Evolutionary conservation across 2,329 filamentous ascomycete species (phyloP).

Genomic region (Aspergillus flavus): DNA sequence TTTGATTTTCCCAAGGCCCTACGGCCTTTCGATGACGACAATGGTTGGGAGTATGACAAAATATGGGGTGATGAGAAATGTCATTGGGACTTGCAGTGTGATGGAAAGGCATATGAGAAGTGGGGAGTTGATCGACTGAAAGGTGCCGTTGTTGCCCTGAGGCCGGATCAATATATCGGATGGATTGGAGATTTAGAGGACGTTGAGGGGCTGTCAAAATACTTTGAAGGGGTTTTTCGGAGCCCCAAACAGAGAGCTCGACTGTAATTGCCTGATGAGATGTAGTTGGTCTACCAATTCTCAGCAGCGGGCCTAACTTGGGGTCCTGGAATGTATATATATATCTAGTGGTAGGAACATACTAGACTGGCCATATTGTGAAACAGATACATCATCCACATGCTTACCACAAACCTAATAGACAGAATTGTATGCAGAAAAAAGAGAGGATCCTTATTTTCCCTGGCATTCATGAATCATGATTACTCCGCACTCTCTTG

Average conservation of each 20-base stretch:
- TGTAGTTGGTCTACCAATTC: not conserved
- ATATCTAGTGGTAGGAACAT: no score
- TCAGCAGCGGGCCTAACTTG: not conserved
- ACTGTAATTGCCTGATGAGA: not conserved
- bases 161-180: slow-evolving; percentile 33
- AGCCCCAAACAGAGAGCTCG: not conserved
- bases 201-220: slow-evolving; percentile 22
- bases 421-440: no score
- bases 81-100: slow-evolving; percentile 24
- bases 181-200: slow-evolving; percentile 32
- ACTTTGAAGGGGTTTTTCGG: slow-evolving; percentile 26
- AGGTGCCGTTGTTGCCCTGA: slow-evolving; percentile 26
- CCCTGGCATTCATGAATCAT: no score
- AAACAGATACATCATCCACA: no score
- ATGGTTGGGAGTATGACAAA: slow-evolving; percentile 61
- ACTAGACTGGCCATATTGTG: no score
- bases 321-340: no score
- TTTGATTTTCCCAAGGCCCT: slow-evolving; percentile 54
- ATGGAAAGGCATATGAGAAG: slow-evolving; percentile 29
- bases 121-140: slow-evolving; percentile 28
- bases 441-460: not conserved
- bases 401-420: no score
- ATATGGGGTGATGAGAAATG: slow-evolving; percentile 56
- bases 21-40: slow-evolving; percentile 48
- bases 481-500: not conserved